These are phyloP conservation scores for Gypsophila paniculata DNA, from an alignment of 179 eudicot species.

Conservation along the genomic window DNA sequence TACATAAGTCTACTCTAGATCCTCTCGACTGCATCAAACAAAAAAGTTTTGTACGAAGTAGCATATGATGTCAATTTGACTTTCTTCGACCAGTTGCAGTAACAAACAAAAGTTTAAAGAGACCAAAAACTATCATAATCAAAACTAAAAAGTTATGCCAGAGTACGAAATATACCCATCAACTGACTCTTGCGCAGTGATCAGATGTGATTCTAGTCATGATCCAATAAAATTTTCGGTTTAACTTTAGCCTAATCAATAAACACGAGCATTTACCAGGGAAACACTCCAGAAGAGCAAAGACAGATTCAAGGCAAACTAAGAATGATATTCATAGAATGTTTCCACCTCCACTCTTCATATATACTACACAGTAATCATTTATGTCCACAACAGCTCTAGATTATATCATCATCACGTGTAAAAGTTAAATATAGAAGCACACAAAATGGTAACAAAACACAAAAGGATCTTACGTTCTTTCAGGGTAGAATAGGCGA, in stretches of 20 bases:
- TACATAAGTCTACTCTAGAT: too few species aligned
- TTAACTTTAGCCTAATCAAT: neutral
- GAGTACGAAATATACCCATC: neutral
- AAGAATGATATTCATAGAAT: neutral
- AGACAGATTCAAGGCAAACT: neutral
- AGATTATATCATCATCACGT: neutral
- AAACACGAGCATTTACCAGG: neutral
- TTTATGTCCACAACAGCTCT: neutral
- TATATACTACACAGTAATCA: too few species aligned
- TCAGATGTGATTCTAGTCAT: neutral
- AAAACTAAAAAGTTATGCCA: too few species aligned
- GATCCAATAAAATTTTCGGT: neutral
- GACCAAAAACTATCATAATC: too few species aligned
- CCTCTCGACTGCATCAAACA: too few species aligned
- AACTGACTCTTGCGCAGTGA: neutral
- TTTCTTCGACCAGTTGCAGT: too few species aligned
- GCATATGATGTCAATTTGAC: too few species aligned
- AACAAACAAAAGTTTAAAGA: too few species aligned
- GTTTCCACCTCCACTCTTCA: neutral
- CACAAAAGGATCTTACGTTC: slow-evolving; percentile 37
- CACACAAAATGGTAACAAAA: neutral
- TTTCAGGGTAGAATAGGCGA: slow-evolving; percentile 52
- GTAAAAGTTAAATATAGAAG: neutral
- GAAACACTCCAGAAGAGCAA: neutral
- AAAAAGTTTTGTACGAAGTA: too few species aligned